Evolutionary conservation across 1,139 yeast species (phyloP).

Genomic region (Candida pseudoviswanathii): DNA sequence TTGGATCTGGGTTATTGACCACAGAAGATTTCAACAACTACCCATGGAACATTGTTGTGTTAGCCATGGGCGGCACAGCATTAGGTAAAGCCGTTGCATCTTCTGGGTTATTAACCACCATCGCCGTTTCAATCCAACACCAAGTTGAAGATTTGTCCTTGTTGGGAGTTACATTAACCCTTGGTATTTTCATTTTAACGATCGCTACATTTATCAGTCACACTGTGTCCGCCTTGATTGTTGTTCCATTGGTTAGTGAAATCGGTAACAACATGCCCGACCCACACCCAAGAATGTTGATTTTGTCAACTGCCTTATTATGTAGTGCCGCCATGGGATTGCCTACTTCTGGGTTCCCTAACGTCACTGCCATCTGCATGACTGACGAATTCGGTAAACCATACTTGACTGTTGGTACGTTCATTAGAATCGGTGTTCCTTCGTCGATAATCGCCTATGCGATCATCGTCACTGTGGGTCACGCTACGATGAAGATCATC

Average conservation of each 20-base stretch:
- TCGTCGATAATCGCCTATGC: slow-evolving; percentile 58
- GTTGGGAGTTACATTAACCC: slow-evolving; percentile 63
- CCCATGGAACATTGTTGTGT: slow-evolving; percentile 75
- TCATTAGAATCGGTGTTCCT: slow-evolving; percentile 73
- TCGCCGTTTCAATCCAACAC: slow-evolving; percentile 58
- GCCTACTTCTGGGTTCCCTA: slow-evolving; percentile 78
- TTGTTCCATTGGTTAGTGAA: slow-evolving; percentile 69
- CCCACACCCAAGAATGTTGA: slow-evolving; percentile 61
- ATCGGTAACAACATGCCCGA: slow-evolving; percentile 60
- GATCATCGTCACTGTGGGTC: slow-evolving; percentile 64
- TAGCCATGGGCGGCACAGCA: slow-evolving; percentile 82
- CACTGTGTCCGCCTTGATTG: slow-evolving; percentile 75
- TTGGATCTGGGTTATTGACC: slow-evolving; percentile 68
- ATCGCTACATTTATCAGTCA: slow-evolving; percentile 79
- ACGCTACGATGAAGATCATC: slow-evolving; percentile 59
- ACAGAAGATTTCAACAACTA: slow-evolving; percentile 70
- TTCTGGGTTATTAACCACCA: slow-evolving; percentile 66
- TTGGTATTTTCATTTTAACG: slow-evolving; percentile 64
- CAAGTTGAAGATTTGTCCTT: slow-evolving; percentile 58
- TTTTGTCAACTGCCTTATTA: slow-evolving; percentile 66
- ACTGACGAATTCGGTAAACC: slow-evolving; percentile 71
- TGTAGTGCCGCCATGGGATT: slow-evolving; percentile 80
- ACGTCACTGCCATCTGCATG: slow-evolving; percentile 79
- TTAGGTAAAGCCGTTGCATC: slow-evolving; percentile 74
- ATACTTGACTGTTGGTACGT: slow-evolving; percentile 63